Percentiles rank a stretch among this genome's conserved stretches.
phyloP scores from a whole-genome alignment of 805 yeast species.

The Candida sphagnicola region DNA sequence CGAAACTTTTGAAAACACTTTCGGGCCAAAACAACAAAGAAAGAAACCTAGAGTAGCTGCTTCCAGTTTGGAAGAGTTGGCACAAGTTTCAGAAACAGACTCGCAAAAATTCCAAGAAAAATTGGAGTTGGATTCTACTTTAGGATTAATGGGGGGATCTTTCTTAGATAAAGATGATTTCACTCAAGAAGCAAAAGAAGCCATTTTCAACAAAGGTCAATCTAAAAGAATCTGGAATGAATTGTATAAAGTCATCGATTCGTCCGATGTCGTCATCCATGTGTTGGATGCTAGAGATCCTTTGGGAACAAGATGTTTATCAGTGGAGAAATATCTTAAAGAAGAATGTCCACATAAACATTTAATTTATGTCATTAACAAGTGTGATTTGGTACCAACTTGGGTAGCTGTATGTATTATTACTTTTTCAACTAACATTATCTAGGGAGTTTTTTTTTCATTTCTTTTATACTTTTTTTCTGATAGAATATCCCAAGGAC shows the following conservation, averaged over 20 bases:
- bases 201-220: constrained; percentile 94
- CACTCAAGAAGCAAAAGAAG: constrained; percentile 89
- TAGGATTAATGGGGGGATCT: constrained; percentile 76
- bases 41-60: constrained; percentile 81
- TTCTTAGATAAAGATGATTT: constrained; percentile 66
- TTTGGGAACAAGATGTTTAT: constrained; percentile 87
- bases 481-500: constrained; percentile 59
- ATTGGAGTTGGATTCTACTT: constrained; percentile 65
- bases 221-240: constrained; percentile 99
- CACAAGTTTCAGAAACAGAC: constrained; percentile 51
- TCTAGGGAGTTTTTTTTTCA: constrained; percentile 7
- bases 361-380: constrained; percentile 88
- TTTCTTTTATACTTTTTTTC: constrained; percentile 8
- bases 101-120: constrained; percentile 66
- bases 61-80: constrained; percentile 77
- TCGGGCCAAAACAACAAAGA: constrained; percentile 94
- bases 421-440: neutral
- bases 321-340: constrained; percentile 88
- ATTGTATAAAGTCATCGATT: constrained; percentile 92
- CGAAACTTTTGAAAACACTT: constrained; percentile 74
- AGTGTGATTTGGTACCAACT: constrained; percentile 97
- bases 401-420: constrained; percentile 97
- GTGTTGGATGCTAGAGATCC: constrained; percentile 98
- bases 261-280: constrained; percentile 95
- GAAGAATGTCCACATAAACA: constrained; percentile 97